Evolutionary conservation across 1,284 basidiomycete genomes (phyloP).

Genomic region (Pseudozyma sp.): DNA sequence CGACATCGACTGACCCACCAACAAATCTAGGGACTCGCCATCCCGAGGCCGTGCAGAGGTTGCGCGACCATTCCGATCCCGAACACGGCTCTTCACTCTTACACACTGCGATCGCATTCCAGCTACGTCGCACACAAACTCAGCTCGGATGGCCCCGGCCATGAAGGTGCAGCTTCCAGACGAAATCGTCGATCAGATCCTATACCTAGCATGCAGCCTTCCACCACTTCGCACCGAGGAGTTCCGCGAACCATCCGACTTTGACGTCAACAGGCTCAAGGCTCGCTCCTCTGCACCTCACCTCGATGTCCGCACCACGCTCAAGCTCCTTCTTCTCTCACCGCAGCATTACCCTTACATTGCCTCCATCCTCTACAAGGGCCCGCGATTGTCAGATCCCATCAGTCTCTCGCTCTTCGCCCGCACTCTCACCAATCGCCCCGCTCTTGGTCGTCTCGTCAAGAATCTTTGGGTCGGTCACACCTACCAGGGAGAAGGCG

Average conservation of each 20-base stretch:
- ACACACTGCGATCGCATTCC: slow-evolving; percentile 2
- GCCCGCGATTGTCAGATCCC: slow-evolving; percentile 46
- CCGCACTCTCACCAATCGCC: slow-evolving; percentile 42
- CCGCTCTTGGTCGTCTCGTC: slow-evolving; percentile 50
- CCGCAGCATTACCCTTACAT: slow-evolving; percentile 53
- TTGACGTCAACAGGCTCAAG: slow-evolving; percentile 42
- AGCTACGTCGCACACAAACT: not conserved
- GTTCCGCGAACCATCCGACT: slow-evolving; percentile 38
- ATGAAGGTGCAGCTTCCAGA: slow-evolving; percentile 44
- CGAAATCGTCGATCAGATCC: slow-evolving; percentile 55
- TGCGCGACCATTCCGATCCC: not conserved
- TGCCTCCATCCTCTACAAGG: slow-evolving; percentile 52
- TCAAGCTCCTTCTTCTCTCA: slow-evolving; percentile 49
- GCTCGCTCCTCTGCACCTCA: slow-evolving; percentile 45
- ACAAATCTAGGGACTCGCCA: too few species aligned
- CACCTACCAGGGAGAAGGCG: slow-evolving; percentile 42
- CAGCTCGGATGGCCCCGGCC: slow-evolving; percentile 20
- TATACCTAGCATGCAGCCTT: slow-evolving; percentile 48
- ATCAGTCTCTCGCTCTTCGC: slow-evolving; percentile 53
- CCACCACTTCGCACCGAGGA: slow-evolving; percentile 35
- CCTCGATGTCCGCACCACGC: slow-evolving; percentile 46
- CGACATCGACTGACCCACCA: too few species aligned
- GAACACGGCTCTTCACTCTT: too few species aligned
- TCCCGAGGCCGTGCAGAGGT: too few species aligned
- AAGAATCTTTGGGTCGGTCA: slow-evolving; percentile 56